Percentiles rank a stretch among this genome's conserved stretches.
Conservation (phyloP, 2,329 filamentous ascomycete species). For the Leptographium flavum region DNA sequence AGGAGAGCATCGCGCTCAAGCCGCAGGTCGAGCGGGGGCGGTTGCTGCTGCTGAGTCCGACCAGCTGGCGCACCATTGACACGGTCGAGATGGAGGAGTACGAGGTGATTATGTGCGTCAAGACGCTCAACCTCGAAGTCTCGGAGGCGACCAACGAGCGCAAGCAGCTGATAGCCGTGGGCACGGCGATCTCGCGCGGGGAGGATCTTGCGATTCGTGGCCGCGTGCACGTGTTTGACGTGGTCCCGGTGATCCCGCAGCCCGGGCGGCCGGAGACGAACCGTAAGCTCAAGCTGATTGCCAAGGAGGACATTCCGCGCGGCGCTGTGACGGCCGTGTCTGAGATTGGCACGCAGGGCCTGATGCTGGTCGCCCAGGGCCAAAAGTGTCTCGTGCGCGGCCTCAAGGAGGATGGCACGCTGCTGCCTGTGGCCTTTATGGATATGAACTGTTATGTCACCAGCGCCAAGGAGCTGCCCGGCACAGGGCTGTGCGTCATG, state of each 20-base stretch:
- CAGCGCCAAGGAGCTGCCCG: constrained; percentile 67
- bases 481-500: constrained; percentile 75
- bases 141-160: constrained; percentile 85
- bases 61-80: constrained; percentile 67
- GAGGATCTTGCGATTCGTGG: constrained; percentile 83
- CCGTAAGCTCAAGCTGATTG: constrained; percentile 70
- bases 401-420: constrained; percentile 83
- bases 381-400: constrained; percentile 96
- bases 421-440: constrained; percentile 91
- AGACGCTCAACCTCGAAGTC: constrained; percentile 72
- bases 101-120: constrained; percentile 69
- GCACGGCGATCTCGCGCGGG: constrained; percentile 72
- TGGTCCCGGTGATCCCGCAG: constrained; percentile 83
- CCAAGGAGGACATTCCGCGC: constrained; percentile 79
- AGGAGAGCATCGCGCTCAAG: constrained; percentile 48
- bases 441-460: constrained; percentile 93
- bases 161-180: constrained; percentile 67
- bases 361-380: constrained; percentile 80
- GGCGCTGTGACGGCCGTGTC: constrained; percentile 81
- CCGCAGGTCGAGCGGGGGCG: constrained; percentile 59
- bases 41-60: constrained; percentile 66
- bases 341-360: constrained; percentile 73
- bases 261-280: constrained; percentile 76
- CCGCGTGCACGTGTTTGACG: constrained; percentile 77
- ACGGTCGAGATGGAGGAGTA: constrained; percentile 56